Evolutionary conservation across 345 rosid species (phyloP).

Genomic region (Carallia brachiata): DNA sequence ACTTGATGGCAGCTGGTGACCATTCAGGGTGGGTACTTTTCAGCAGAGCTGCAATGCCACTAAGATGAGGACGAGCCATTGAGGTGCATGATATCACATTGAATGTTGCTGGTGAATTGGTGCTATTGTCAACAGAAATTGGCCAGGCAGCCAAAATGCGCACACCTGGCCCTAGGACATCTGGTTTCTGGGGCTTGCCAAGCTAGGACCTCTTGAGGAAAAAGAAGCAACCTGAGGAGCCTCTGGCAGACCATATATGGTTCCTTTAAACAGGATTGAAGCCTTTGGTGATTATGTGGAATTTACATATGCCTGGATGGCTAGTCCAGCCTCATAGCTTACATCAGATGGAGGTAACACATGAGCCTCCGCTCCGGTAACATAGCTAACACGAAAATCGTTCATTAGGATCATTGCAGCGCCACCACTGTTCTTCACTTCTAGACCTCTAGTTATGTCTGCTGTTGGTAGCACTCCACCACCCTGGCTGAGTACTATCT

Average conservation of each 20-base stretch:
- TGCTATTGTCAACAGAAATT: background rate
- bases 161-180: slow-evolving; percentile 27
- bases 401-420: no score
- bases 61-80: slow-evolving; percentile 58
- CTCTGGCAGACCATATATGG: slow-evolving; percentile 4
- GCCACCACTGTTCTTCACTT: no score
- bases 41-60: slow-evolving; percentile 58
- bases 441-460: no score
- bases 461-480: no score
- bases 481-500: no score
- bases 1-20: no score
- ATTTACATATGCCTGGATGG: no score
- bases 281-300: no score
- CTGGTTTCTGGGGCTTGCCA: slow-evolving; percentile 23
- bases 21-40: slow-evolving; percentile 40
- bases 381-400: no score
- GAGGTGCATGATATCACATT: slow-evolving; percentile 51
- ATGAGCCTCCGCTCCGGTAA: no score
- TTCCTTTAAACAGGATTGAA: slow-evolving; percentile 13
- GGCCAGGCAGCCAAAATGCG: slow-evolving; percentile 20
- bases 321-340: no score
- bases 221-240: slow-evolving; percentile 18
- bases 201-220: slow-evolving; percentile 23
- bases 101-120: background rate
- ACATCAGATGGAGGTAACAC: no score